Base-by-base conservation (phyloP, 1,284 basidiomycete species). In the Xerocomus nothofagi region DNA sequence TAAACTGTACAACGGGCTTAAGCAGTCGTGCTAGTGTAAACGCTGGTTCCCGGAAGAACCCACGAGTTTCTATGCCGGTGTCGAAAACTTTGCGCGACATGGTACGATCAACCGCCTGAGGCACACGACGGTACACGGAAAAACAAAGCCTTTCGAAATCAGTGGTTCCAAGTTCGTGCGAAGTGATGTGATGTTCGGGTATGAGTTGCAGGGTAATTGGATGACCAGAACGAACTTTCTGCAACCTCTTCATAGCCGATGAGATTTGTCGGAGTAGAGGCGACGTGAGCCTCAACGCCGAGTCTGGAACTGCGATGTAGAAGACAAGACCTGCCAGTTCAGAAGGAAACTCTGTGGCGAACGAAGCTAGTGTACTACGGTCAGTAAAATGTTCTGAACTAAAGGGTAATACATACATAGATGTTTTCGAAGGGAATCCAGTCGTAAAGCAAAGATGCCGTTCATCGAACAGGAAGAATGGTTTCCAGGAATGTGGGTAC, bases 41-140 rank as follows among this genome's bases (percentile, higher is more conserved):
- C 1, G 82, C 76, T 1, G 85, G 84, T 9, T 81, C 80, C 53
- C 83, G 78, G 57, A 91, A 79, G 57, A 77, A 77, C 11, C 70
- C 68, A 11, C 75, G 69, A 12, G 68, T 67, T 23, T 72, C 71
- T 34, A 73, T 73, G 4, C 68, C 70, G 1, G 69, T 58, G 12
- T 74, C 71, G 34, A 74, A 70, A 44, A 83, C 71, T 31, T 63
- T 71, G 17, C 81, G 78, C 10, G 84, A 77, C 72, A 82, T 78
- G 8, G 72, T 66, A 4, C 87, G 79, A 27, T 81, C 75, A 24
- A 87, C 78, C 2, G 80, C 75, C 20, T 79, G 71, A 8, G 78
- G 72, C 11, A 90, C 78, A 21, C 87, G 80, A 61, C 89, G 80
- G 66, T 90, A 93, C 11, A 91, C 70, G 0, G 82, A 81, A 39